Base-by-base conservation (phyloP, 805 yeast species). In the Ogataea methanolica region DNA sequence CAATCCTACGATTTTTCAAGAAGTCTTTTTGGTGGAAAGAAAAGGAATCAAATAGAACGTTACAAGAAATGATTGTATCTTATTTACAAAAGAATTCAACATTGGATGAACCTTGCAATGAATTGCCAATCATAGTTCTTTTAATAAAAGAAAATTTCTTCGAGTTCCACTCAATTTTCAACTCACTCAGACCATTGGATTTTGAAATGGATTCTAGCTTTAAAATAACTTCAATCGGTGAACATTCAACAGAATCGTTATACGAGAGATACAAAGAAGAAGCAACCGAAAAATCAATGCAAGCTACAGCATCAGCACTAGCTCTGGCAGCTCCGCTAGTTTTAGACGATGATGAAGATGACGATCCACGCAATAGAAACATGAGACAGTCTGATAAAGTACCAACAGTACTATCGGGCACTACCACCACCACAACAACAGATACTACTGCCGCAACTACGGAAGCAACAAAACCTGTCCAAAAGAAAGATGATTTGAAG, bases 301-400 rank as follows among this genome's bases (percentile, higher is more conserved):
- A 72, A 51, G 84, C 91, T 0, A 75, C 79, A 22, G 84, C 88
- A 0, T 87, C 85, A 51, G 96, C 96, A 0, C 68, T 91, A 42
- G 94, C 97, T 0, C 62, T 90, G 55, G 96, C 97, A 6, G 94
- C 94, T 9, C 96, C 96, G 0, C 70, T 91, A 36, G 72, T 75
- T 4, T 82, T 79, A 36, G 92, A 85, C 34, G 87, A 79, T 17
- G 85, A 79, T 22, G 80, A 73, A 7, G 70, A 67, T n/a, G 66
- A 57, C 33, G 58, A 50, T 4, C 36, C 45, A 14, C 37, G 39
- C n/a, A 52, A 49, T 26, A 26, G 31, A 26, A 9, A 26, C 31
- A 26, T 11, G 12, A 26, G 31, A 6, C 31, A 26, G 9, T 26
- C 31, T 1, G 31, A 5, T 26, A 26, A 26, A 9, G 12, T 9